phyloP scores from a whole-genome alignment of 768 basidiomycete species.

The Lentinula boryana region DNA sequence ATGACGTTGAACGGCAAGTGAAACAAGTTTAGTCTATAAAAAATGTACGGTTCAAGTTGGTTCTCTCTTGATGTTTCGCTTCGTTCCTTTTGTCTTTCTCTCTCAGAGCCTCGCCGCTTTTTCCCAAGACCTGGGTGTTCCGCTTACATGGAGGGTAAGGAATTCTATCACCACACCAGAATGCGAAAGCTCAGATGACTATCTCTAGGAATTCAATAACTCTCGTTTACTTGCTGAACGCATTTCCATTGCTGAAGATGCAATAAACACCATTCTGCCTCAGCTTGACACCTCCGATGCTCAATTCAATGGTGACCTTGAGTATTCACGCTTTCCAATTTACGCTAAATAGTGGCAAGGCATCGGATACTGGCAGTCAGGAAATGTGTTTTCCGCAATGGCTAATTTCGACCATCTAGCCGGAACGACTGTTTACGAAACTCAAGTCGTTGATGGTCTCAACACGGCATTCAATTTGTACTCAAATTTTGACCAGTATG shows the following conservation, averaged over 20 bases:
- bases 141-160: constrained; percentile 3
- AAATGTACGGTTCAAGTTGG: neutral
- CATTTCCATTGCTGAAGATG: constrained; percentile 33
- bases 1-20: neutral
- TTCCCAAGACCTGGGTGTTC: constrained; percentile 5
- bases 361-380: constrained; percentile 48
- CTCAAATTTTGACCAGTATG: constrained; percentile 37
- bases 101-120: neutral
- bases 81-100: neutral
- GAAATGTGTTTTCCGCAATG: constrained; percentile 44
- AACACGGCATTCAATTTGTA: constrained; percentile 34
- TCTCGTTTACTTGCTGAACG: constrained; percentile 29
- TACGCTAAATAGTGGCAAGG: constrained; percentile 18
- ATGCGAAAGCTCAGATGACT: neutral
- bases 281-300: constrained; percentile 28
- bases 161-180: neutral
- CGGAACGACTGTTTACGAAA: constrained; percentile 28
- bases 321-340: neutral
- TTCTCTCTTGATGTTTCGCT: neutral
- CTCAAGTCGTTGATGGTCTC: constrained; percentile 31
- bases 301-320: constrained; percentile 33
- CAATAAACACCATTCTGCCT: constrained; percentile 33
- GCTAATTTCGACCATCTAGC: constrained; percentile 40
- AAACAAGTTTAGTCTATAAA: neutral
- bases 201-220: constrained; percentile 33